Evolutionary conservation across 148 eudicot genomes (phyloP).

Genomic region (Oxyria digyna): DNA sequence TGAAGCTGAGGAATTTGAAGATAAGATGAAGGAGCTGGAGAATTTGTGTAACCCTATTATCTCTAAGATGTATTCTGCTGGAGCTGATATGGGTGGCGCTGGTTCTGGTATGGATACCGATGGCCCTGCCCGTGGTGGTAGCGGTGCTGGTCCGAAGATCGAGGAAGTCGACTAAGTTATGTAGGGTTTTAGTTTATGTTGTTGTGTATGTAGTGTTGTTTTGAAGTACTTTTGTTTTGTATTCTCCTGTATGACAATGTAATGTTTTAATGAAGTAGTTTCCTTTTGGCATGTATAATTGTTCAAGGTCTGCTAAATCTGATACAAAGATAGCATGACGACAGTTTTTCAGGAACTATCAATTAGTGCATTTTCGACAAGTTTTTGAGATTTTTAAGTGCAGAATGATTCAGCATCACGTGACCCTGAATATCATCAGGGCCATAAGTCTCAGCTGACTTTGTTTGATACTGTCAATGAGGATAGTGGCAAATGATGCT

Average conservation of each 20-base stretch:
- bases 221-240: no score
- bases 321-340: no score
- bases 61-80: slow-evolving; percentile 9
- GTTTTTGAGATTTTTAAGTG: slow-evolving; percentile 46
- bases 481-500: slow-evolving; percentile 61
- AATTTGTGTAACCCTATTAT: slow-evolving; percentile 8
- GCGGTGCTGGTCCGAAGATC: slow-evolving; percentile 10
- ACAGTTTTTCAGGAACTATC: no score
- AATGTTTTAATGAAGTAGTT: no score
- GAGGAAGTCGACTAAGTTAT: slow-evolving; percentile 10
- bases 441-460: slow-evolving; percentile 75
- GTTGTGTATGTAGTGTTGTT: not conserved
- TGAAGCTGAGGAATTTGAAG: not conserved
- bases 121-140: slow-evolving; percentile 1
- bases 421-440: slow-evolving; percentile 60
- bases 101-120: slow-evolving; percentile 8
- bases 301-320: not conserved
- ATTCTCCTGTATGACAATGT: not conserved
- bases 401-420: slow-evolving; percentile 53
- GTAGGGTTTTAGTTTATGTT: not conserved
- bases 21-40: slow-evolving; percentile 10
- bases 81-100: not conserved
- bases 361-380: slow-evolving; percentile 19
- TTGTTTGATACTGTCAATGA: slow-evolving; percentile 85
- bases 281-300: no score